Evolutionary conservation across 345 rosid genomes (phyloP).

Genomic region (Boechera divaricarpa): DNA sequence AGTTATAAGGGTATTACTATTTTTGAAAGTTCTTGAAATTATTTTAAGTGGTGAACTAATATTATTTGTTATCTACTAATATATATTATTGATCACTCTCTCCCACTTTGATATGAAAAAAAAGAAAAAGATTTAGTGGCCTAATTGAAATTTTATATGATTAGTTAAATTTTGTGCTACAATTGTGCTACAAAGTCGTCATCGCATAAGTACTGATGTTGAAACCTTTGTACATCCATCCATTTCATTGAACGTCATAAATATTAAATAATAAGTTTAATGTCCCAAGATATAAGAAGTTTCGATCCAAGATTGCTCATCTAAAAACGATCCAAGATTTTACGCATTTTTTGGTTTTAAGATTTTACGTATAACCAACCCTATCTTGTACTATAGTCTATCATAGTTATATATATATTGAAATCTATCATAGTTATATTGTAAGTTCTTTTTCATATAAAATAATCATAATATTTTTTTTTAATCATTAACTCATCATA

Average conservation of each 20-base stretch:
- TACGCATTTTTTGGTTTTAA: background rate
- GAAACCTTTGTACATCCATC: slow-evolving; percentile 41
- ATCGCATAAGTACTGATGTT: slow-evolving; percentile 44
- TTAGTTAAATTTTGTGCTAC: slow-evolving; percentile 20
- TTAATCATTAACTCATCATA: background rate
- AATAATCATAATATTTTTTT: background rate
- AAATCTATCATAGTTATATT: background rate
- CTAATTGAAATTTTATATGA: slow-evolving; percentile 31
- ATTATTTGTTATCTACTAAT: slow-evolving; percentile 24
- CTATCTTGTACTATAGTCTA: background rate
- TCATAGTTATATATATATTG: background rate
- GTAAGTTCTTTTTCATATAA: background rate
- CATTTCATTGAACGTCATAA: slow-evolving; percentile 24
- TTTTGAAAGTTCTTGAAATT: slow-evolving; percentile 33
- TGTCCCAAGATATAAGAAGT: slow-evolving; percentile 1
- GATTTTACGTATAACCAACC: background rate
- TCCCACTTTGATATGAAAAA: slow-evolving; percentile 32
- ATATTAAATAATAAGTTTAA: background rate
- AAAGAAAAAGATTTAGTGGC: slow-evolving; percentile 18
- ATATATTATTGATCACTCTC: slow-evolving; percentile 29
- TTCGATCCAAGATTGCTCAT: background rate
- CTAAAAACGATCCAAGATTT: background rate
- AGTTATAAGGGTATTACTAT: background rate
- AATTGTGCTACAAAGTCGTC: slow-evolving; percentile 37
- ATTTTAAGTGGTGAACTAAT: slow-evolving; percentile 26